Conservation (phyloP, 1,284 basidiomycete genomes). For the Trametes pubescens region DNA sequence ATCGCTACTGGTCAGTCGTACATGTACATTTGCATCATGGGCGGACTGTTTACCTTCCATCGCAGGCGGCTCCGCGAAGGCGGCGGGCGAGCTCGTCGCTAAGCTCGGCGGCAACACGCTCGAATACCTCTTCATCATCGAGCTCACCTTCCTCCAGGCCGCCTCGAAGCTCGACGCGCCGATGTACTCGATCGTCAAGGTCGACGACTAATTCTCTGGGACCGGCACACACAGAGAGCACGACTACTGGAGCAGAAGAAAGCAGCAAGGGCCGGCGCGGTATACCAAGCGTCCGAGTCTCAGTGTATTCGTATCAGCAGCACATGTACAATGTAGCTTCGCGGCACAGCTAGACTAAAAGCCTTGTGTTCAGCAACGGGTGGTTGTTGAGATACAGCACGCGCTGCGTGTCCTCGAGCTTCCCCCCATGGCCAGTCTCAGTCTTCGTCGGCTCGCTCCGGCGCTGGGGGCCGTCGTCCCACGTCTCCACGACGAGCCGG, state of each 20-base stretch:
- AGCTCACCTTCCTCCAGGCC: constrained; percentile 86
- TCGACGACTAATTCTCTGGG: constrained; percentile 62
- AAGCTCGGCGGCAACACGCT: constrained; percentile 86
- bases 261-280: constrained; percentile 3
- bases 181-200: constrained; percentile 84
- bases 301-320: constrained; percentile 18
- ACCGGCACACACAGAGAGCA: neutral
- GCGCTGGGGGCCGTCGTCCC: constrained; percentile 35
- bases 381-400: constrained; percentile 81
- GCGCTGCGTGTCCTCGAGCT: constrained; percentile 47
- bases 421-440: too few species aligned
- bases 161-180: constrained; percentile 85
- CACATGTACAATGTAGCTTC: constrained; percentile 13
- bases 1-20: constrained; percentile 86
- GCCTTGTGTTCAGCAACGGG: constrained; percentile 76
- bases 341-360: constrained; percentile 61
- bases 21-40: constrained; percentile 7
- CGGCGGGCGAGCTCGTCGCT: constrained; percentile 90
- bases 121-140: constrained; percentile 96
- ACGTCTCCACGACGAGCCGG: constrained; percentile 58
- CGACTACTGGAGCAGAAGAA: neutral
- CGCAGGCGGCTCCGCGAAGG: constrained; percentile 91
- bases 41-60: neutral
- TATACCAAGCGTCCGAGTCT: neutral
- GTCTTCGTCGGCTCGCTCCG: constrained; percentile 35